Evolutionary conservation across 2,329 filamentous ascomycete species (phyloP).

Genomic region (Aotearoamyces nothofagi): DNA sequence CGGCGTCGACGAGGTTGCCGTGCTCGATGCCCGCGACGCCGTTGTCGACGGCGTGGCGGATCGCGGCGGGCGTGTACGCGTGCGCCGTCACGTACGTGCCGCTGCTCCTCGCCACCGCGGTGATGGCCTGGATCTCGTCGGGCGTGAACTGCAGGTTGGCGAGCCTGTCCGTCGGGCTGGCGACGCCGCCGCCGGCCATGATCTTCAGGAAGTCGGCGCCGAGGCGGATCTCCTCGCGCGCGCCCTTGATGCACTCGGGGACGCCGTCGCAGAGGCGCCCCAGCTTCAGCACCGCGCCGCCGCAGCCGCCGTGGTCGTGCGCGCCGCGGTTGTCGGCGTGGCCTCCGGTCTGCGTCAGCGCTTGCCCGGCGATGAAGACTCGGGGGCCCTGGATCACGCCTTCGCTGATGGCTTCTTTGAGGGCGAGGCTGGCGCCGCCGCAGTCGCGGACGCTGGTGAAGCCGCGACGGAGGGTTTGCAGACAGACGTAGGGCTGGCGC

Average conservation of each 20-base stretch:
- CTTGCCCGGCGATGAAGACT: conserved; percentile 37
- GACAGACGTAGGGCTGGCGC: conserved; percentile 30
- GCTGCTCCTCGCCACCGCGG: conserved; percentile 29
- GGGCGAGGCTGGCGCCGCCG: conserved; percentile 36
- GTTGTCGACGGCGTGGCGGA: conserved; percentile 37
- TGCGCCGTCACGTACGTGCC: conserved; percentile 41
- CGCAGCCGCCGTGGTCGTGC: conserved; percentile 27
- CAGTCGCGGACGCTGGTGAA: conserved; percentile 44
- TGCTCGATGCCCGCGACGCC: conserved; percentile 42
- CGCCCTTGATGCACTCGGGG: conserved; percentile 33
- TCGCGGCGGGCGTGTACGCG: conserved; percentile 37
- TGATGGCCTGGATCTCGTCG: conserved; percentile 38
- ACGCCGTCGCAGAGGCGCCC: conserved; percentile 37
- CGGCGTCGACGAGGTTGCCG: conserved; percentile 45
- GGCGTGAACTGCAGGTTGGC: conserved; percentile 39
- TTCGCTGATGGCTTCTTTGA: conserved; percentile 41
- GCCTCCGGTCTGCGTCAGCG: conserved; percentile 40
- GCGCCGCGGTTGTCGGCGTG: conserved; percentile 34
- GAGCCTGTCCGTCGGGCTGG: conserved; percentile 36
- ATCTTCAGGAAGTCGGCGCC: conserved; percentile 49
- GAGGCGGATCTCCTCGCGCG: conserved; percentile 35
- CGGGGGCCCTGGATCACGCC: conserved; percentile 37
- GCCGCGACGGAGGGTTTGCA: conserved; percentile 36
- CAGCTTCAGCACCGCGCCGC: conserved; percentile 24
- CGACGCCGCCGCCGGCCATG: conserved; percentile 41